These are phyloP conservation scores for Monilinia polystroma DNA, from an alignment of 2,329 filamentous ascomycete genomes.

Conservation along the genomic window DNA sequence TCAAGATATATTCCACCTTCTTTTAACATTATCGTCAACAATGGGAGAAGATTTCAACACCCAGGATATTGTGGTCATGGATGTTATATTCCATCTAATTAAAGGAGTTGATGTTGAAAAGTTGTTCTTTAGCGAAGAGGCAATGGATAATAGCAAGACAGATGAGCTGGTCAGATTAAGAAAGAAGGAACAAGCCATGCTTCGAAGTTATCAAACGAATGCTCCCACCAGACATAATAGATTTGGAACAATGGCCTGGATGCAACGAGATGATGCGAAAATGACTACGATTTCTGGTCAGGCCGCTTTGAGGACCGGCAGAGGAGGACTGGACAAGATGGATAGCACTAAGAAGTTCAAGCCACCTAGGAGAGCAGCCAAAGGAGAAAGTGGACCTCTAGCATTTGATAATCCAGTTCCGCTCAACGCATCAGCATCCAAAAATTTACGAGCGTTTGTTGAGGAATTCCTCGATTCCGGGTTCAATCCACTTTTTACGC, in stretches of 20 bases:
- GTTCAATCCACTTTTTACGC: slow-evolving; percentile 87
- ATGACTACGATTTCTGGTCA: slow-evolving; percentile 87
- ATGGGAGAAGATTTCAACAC: slow-evolving; percentile 90
- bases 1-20: slow-evolving; percentile 83
- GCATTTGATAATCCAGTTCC: slow-evolving; percentile 74
- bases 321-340: slow-evolving; percentile 79
- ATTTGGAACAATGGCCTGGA: slow-evolving; percentile 97
- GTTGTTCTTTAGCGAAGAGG: slow-evolving; percentile 78
- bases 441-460: slow-evolving; percentile 76
- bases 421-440: slow-evolving; percentile 71
- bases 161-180: slow-evolving; percentile 74
- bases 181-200: slow-evolving; percentile 80
- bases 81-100: slow-evolving; percentile 87
- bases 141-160: slow-evolving; percentile 66
- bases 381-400: slow-evolving; percentile 61
- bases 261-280: slow-evolving; percentile 82
- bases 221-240: slow-evolving; percentile 86
- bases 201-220: slow-evolving; percentile 71
- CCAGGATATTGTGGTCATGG: slow-evolving; percentile 86
- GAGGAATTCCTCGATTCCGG: slow-evolving; percentile 92
- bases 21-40: slow-evolving; percentile 85
- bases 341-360: slow-evolving; percentile 89
- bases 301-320: slow-evolving; percentile 71
- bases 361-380: slow-evolving; percentile 65
- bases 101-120: slow-evolving; percentile 84